phyloP scores from a whole-genome alignment of 495 filamentous ascomycete genomes.

The Mytilinidion resinicola region DNA sequence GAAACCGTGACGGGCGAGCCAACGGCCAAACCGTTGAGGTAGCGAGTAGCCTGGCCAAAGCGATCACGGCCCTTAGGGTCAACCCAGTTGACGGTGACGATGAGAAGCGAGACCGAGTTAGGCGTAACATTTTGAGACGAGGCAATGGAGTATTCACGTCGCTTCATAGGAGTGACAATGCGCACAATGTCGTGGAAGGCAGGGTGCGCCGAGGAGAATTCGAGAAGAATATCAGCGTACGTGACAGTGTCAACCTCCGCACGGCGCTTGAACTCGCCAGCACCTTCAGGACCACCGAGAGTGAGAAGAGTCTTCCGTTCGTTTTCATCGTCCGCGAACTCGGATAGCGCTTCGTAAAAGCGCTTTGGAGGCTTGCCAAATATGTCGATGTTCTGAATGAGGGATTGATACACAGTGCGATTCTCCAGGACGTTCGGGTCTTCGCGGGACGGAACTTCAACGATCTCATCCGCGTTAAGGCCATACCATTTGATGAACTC shows the following conservation, averaged over 20 bases:
- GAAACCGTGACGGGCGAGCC: constrained; percentile 79
- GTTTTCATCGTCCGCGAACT: constrained; percentile 72
- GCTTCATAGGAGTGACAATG: constrained; percentile 87
- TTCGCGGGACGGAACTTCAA: constrained; percentile 86
- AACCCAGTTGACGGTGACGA: constrained; percentile 94
- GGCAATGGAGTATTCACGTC: constrained; percentile 95
- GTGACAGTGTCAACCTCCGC: constrained; percentile 90
- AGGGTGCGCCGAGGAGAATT: constrained; percentile 84
- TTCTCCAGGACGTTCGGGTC: constrained; percentile 70
- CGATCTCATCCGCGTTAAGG: constrained; percentile 71
- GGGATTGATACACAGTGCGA: constrained; percentile 86
- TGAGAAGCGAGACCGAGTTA: constrained; percentile 82
- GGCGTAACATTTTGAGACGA: constrained; percentile 91
- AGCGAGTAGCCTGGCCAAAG: constrained; percentile 86
- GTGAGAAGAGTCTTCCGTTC: constrained; percentile 75
- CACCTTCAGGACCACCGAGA: constrained; percentile 75
- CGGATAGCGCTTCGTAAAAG: constrained; percentile 89
- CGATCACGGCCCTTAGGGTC: constrained; percentile 82
- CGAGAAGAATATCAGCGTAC: constrained; percentile 81
- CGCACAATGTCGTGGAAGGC: constrained; percentile 84
- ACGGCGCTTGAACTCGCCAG: constrained; percentile 89
- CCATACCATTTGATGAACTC: constrained; percentile 88
- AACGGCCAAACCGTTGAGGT: constrained; percentile 65
- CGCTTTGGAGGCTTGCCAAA: constrained; percentile 94
- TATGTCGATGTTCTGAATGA: constrained; percentile 92